Base-by-base conservation (phyloP, 805 yeast genomes). In the Lipomyces oligophaga region DNA sequence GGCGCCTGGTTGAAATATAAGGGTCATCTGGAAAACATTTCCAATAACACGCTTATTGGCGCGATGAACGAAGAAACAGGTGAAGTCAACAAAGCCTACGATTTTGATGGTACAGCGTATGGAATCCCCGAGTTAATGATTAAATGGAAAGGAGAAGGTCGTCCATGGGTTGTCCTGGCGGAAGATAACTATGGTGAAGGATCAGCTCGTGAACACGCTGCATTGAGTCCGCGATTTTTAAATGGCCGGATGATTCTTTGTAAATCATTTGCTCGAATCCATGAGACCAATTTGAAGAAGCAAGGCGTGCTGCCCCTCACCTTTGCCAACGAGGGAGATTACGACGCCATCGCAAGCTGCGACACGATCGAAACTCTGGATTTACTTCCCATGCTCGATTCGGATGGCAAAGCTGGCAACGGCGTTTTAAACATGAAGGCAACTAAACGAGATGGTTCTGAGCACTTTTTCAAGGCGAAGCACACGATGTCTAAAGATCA, bases 1-100 rank as follows among this genome's bases (percentile, higher is more conserved):
- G 98, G 98, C 75, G 97, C 97, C 68, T 90, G 98, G 98, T 85
- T 90, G 80, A 90, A 90, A 78, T 90, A 90, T 90, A 86, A 97
- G 79, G 98, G 98, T 74, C 98, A 90, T 77, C 79, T 90, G 76
- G 90, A 88, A 77, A 90, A 90, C 83, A 93, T 90, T 68, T 88
- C 97, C 60, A 88, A 90, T 81, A 90, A 93, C 80, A 90, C 93
- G 77, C 89, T 90, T 96, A 90, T 90, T 78, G 98, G 98, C 78
- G 97, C 97, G 60, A 89, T 81, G 70, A 90, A 90, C 75, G 89
- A 89, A 67, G 97, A 84, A 76, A 90, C 90, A 74, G 85, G 82
- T 60, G 86, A 90, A 79, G 95, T 95, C 59, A 90, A 90, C 85
- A 74, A 74, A 64, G 80, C 93, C 60, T 85, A 78, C 77, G 87